Conservation (phyloP, 1,284 basidiomycete species). For the Ceratobasidium papillatum region DNA sequence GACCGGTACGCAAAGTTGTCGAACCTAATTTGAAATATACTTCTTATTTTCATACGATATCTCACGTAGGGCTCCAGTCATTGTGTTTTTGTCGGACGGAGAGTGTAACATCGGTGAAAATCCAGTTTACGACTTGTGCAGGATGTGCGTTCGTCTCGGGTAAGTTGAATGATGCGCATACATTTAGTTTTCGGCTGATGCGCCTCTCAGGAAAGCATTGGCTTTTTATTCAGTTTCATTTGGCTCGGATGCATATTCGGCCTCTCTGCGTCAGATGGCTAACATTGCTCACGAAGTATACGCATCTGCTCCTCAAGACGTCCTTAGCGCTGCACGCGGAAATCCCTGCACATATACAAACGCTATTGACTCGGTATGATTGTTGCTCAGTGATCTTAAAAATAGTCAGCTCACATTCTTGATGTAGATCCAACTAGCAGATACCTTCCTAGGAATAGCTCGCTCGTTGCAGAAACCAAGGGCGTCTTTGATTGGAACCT, state of each 20-base stretch:
- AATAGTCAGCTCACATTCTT: not conserved
- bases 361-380: constrained; percentile 64
- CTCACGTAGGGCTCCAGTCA: constrained; percentile 59
- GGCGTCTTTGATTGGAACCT: constrained; percentile 53
- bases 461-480: constrained; percentile 66
- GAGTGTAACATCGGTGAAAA: constrained; percentile 57
- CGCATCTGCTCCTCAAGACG: constrained; percentile 58
- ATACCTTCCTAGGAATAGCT: constrained; percentile 68
- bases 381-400: not conserved
- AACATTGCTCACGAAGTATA: constrained; percentile 63
- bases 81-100: constrained; percentile 70
- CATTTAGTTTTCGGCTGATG: not conserved
- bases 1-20: constrained; percentile 63
- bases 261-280: constrained; percentile 61
- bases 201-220: constrained; percentile 58
- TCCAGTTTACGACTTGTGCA: constrained; percentile 59
- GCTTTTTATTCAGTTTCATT: constrained; percentile 70
- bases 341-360: constrained; percentile 61
- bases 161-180: constrained; percentile 47
- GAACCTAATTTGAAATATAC: constrained; percentile 9
- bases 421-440: constrained; percentile 61
- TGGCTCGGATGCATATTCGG: constrained; percentile 52
- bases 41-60: not conserved
- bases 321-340: constrained; percentile 52
- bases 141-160: constrained; percentile 59